Evolutionary conservation across 805 yeast genomes (phyloP), one percentile per base, ranked within the genome.

Genomic region (Metschnikowia borealis): DNA sequence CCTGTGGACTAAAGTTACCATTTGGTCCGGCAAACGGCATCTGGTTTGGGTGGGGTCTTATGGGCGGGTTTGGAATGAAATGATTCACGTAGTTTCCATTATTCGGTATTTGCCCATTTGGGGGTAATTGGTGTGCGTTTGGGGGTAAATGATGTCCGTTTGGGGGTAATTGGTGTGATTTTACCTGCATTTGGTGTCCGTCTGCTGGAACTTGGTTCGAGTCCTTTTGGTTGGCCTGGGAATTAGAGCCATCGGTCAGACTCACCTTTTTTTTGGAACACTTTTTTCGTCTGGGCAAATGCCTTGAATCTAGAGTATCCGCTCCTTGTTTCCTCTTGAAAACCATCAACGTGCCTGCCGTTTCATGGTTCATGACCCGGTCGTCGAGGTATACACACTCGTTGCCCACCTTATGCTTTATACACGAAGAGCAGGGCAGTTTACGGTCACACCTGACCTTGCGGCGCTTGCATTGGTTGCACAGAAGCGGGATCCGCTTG

Each of bases 381-480:
- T 55, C 54, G 10, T 59, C 67, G 6, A 61, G 58, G 52, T 64
- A 68, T 5, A 54, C 61, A 53, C 73, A 68, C 1, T 49, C 48
- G 6, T 49, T 53, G 11, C 58, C 58, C 15, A 58, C 59, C 35
- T 63, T 63, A 46, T 64, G 63, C 36, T 56, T 60, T 6, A 61
- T 47, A 51, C 76, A 71, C 6, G 69, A 57, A 20, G 62, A 54
- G 50, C 76, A 71, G 1, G 76, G 76, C 36, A 55, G 52, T 13
- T 62, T 63, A 32, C 72, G 58, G 54, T 71, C 74, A 56, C 76
- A 71, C 47, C 66, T 69, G 39, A 70, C 71, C 52, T 71, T 71
- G 32, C 74, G 51, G 46, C 55, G 59, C 49, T 68, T 66, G 59
- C 76, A 71, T 37, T 62, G 64, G 45, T 53, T 59, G 50, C 75